phyloP scores from a whole-genome alignment of 441 rosid genomes.

The Arabidopsis lyrata region DNA sequence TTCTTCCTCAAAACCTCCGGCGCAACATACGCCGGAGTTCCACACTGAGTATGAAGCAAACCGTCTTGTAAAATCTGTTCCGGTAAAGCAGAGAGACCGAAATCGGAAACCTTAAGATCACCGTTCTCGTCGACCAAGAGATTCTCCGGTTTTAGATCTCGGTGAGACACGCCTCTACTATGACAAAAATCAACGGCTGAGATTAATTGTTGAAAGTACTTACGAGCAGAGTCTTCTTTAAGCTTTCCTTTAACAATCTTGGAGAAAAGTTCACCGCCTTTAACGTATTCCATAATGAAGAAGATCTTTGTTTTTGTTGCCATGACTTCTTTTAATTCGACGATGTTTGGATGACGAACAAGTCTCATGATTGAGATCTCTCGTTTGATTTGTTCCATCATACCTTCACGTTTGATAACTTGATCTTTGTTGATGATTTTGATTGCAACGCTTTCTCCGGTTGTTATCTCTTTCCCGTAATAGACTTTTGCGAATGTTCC shows the following conservation, averaged over 20 bases:
- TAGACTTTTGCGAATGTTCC: constrained; percentile 85
- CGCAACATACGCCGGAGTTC: constrained; percentile 89
- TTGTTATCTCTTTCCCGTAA: constrained; percentile 54
- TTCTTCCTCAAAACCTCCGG: constrained; percentile 81
- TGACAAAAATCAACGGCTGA: constrained; percentile 86
- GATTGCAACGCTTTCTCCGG: constrained; percentile 71
- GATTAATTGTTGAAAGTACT: constrained; percentile 80
- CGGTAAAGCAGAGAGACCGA: constrained; percentile 80
- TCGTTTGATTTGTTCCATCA: constrained; percentile 84
- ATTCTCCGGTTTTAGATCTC: constrained; percentile 88
- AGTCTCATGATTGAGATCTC: constrained; percentile 78
- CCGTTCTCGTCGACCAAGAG: constrained; percentile 73
- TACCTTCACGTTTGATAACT: constrained; percentile 56
- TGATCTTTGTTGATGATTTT: constrained; percentile 71
- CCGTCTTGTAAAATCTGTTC: constrained; percentile 77
- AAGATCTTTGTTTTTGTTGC: constrained; percentile 78
- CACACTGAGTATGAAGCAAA: constrained; percentile 79
- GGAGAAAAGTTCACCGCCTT: constrained; percentile 92
- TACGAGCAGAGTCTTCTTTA: constrained; percentile 68
- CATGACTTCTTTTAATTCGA: constrained; percentile 75
- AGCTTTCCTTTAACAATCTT: constrained; percentile 71
- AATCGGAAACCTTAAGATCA: constrained; percentile 78
- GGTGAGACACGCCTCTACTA: constrained; percentile 82
- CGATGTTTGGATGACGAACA: constrained; percentile 80
- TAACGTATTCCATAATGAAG: constrained; percentile 79